A percentile compares a stretch with the other conserved stretches of the same genome.
Evolutionary conservation across 2,329 filamentous ascomycete species (phyloP).

Genomic region (Arthrobotrys conoides): DNA sequence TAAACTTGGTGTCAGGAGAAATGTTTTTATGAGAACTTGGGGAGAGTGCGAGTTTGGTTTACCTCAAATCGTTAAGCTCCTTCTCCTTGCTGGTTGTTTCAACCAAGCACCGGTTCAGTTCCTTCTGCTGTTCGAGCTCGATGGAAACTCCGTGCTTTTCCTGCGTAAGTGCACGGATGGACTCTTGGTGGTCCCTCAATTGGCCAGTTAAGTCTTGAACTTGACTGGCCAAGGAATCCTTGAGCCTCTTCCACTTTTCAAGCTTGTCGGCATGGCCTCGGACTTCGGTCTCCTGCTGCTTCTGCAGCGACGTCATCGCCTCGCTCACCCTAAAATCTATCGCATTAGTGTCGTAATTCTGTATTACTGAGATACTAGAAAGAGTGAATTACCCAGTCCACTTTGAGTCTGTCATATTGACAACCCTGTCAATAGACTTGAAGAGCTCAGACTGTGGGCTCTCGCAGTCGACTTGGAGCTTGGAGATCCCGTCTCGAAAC

Average conservation of each 20-base stretch:
- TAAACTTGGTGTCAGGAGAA: not conserved
- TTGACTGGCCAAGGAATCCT: constrained; percentile 17
- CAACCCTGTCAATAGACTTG: constrained; percentile 14
- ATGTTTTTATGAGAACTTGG: not conserved
- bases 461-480: constrained; percentile 22
- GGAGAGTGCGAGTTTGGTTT: not conserved
- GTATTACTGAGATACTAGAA: not conserved
- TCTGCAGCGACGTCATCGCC: constrained; percentile 2
- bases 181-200: constrained; percentile 9
- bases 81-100: constrained; percentile 39
- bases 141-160: not conserved
- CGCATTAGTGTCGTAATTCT: constrained; percentile 8
- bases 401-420: constrained; percentile 8
- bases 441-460: constrained; percentile 38
- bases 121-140: constrained; percentile 36
- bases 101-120: constrained; percentile 35
- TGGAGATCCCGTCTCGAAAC: constrained; percentile 10
- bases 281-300: constrained; percentile 8
- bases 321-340: constrained; percentile 25
- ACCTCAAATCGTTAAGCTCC: constrained; percentile 28
- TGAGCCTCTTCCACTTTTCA: constrained; percentile 40
- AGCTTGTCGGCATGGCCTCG: constrained; percentile 19
- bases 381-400: constrained; percentile 31
- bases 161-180: not conserved
- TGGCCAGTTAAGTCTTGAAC: constrained; percentile 1